These are phyloP conservation scores for Penstemon barbatus DNA, from an alignment of 257 asterid genomes.

Conservation along the genomic window DNA sequence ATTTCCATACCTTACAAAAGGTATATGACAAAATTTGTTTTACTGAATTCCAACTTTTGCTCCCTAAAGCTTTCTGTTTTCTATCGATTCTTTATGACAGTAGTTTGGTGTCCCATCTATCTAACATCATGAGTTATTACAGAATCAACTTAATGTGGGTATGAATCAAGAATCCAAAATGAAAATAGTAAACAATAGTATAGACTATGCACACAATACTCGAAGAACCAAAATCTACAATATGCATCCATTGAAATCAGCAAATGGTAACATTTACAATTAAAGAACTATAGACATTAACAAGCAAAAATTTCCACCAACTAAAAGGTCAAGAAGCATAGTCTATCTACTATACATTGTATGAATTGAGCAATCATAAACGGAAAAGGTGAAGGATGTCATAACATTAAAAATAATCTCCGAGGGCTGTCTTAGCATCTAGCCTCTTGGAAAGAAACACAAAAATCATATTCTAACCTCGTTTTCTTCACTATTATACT, in stretches of 20 bases:
- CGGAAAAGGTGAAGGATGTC: background rate
- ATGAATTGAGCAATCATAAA: conserved; percentile 11
- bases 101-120: conserved; percentile 17
- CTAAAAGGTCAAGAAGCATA: conserved; percentile 24
- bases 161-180: background rate
- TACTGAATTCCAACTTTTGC: conserved; percentile 8
- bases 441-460: conserved; percentile 22
- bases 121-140: background rate
- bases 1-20: background rate
- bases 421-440: conserved; percentile 13
- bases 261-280: conserved; percentile 26
- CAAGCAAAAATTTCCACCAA: conserved; percentile 30
- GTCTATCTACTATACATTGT: conserved; percentile 33
- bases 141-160: too few relatives aligned
- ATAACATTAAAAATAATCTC: background rate
- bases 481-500: conserved; percentile 51
- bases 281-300: conserved; percentile 16
- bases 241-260: conserved; percentile 14
- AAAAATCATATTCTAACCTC: conserved; percentile 45
- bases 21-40: conserved; percentile 9
- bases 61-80: conserved; percentile 4
- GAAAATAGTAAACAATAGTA: conserved; percentile 9
- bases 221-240: conserved; percentile 10
- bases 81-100: background rate
- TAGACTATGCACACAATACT: background rate